Percentiles rank a stretch among this genome's conserved stretches.
These are phyloP conservation scores for Escallonia rubra DNA, from an alignment of 129 eudicot species.

Conservation along the genomic window DNA sequence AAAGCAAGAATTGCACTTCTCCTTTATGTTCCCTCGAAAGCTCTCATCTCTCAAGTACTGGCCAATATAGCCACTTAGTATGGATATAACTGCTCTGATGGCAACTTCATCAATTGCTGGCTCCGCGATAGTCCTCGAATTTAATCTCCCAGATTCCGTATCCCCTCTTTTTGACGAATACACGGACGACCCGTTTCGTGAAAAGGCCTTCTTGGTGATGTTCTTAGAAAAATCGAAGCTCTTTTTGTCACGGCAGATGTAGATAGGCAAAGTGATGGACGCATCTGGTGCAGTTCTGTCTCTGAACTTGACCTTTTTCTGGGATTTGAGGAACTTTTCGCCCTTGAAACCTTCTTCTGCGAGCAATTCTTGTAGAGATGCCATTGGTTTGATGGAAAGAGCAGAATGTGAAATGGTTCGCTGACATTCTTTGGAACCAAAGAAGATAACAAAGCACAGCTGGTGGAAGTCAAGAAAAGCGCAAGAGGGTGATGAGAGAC, in stretches of 20 bases:
- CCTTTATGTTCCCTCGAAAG: conserved; percentile 34
- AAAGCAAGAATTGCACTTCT: conserved; percentile 46
- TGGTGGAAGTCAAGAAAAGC: too few relatives aligned
- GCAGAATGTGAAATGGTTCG: too few relatives aligned
- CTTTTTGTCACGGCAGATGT: conserved; percentile 61
- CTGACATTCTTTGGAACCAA: too few relatives aligned
- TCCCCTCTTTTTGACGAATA: conserved; percentile 34
- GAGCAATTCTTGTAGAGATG: conserved; percentile 42
- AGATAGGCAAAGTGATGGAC: conserved; percentile 57
- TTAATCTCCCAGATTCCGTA: conserved; percentile 31
- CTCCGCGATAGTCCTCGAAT: conserved; percentile 12
- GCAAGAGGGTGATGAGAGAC: too few relatives aligned
- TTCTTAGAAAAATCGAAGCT: conserved; percentile 28
- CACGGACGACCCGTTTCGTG: conserved; percentile 23
- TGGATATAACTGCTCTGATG: conserved; percentile 52
- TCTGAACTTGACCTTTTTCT: conserved; percentile 30
- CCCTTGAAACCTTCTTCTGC: conserved; percentile 49
- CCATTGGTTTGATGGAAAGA: conserved; percentile 13
- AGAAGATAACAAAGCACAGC: too few relatives aligned
- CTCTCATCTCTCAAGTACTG: conserved; percentile 37
- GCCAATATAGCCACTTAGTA: conserved; percentile 53
- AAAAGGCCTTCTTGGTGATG: conserved; percentile 17
- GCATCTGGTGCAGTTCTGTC: conserved; percentile 27
- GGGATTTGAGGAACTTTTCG: conserved; percentile 14
- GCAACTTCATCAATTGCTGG: conserved; percentile 70